phyloP scores from a whole-genome alignment of 2,329 filamentous ascomycete genomes.

The Diaporthe ampelina region DNA sequence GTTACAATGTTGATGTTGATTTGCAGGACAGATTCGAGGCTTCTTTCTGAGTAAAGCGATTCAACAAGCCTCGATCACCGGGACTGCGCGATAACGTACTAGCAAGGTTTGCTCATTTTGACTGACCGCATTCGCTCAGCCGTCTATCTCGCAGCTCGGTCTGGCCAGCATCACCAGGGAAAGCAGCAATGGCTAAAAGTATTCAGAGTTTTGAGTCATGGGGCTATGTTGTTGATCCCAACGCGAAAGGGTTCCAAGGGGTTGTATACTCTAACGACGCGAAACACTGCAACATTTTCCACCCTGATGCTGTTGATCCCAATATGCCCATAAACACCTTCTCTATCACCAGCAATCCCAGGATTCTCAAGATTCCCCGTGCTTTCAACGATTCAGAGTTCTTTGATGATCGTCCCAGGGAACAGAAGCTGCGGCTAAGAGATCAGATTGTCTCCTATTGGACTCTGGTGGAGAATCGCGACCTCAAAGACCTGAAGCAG shows the following conservation, averaged over 20 bases:
- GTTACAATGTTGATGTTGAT: not conserved
- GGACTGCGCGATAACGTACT: not conserved
- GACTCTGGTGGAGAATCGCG: not conserved
- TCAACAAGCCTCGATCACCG: not conserved
- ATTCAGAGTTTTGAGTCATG: conserved; percentile 46
- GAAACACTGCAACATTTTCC: conserved; percentile 1
- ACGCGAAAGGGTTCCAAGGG: not conserved
- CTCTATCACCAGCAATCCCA: not conserved
- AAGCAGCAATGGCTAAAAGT: not conserved
- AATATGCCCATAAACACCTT: not conserved
- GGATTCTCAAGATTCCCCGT: not conserved
- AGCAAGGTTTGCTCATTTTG: not conserved
- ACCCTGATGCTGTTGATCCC: not conserved
- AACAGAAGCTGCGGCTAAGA: not conserved
- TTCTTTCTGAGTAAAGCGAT: not conserved
- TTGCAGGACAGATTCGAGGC: not conserved
- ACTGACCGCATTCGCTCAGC: not conserved
- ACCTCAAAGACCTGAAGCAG: not conserved
- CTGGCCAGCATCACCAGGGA: not conserved
- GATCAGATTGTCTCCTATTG: not conserved
- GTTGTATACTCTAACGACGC: rapidly evolving
- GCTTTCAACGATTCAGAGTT: not conserved
- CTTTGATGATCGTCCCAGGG: not conserved
- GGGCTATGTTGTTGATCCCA: not conserved
- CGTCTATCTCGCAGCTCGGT: not conserved